Base-by-base conservation (phyloP, 1,139 yeast species). In the Torulaspora globosa region DNA sequence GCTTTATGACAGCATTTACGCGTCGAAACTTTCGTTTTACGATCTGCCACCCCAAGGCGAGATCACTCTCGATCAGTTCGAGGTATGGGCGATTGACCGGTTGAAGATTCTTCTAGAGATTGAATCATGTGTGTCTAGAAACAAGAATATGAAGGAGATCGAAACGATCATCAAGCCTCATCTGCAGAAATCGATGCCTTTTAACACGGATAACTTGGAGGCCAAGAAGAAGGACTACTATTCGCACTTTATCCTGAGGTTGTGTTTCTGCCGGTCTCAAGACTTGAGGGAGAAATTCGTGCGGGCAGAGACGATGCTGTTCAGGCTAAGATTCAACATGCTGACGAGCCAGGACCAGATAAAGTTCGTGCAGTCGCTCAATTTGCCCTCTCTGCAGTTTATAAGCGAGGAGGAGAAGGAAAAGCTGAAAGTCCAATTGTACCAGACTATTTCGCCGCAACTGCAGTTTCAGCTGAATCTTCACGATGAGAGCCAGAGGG, bases 71-170 rank as follows among this genome's bases (percentile, higher is more conserved):
- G 97, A 90, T 54, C 86, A 92, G 62, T 94, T 92, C 65, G 98
- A 92, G 67, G 74, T 75, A 14, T 92, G 97, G 97, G 97, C 97
- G 7, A 84, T 92, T 41, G 97, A 92, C 60, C 72, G 99, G 51
- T 74, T 92, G 53, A 81, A 83, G 60, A 79, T 92, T 8, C 73
- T 94, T 49, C 78, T 88, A 48, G 96, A 89, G 63, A 82, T 92
- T 41, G 97, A 90, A 60, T 78, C 89, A 6, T 79, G 84, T 55
- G 65, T 75, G 40, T 80, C 84, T 29, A 74, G 95, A 52, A 81
- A 83, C 51, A 81, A 82, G 59, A 67, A 77, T 1, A 65, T 75
- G 41, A 77, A 76, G 52, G 97, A 89, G 48, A 77, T 80, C 37
- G 92, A 84, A 56, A 62, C 70, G 9, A 70, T 78, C 10, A 69